phyloP scores from a whole-genome alignment of 2,329 filamentous ascomycete genomes.

The Gnomoniopsis smithogilvyi region DNA sequence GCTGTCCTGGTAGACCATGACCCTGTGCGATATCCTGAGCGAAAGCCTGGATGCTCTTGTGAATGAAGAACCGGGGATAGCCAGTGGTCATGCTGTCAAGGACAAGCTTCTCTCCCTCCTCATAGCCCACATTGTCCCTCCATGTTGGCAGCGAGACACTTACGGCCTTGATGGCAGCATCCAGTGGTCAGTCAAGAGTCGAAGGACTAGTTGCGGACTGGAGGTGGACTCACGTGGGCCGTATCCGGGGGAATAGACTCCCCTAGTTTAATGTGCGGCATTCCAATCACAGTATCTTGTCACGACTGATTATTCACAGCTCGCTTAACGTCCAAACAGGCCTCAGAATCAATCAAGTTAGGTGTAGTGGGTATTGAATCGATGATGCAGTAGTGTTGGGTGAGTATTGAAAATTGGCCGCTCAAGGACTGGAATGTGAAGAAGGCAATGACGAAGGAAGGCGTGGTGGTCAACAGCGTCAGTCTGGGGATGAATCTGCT shows the following conservation, averaged over 20 bases:
- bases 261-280: slow-evolving; percentile 55
- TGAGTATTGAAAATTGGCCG: too few species aligned
- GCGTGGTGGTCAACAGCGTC: too few species aligned
- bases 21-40: slow-evolving; percentile 63
- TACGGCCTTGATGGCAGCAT: slow-evolving; percentile 62
- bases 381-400: too few species aligned
- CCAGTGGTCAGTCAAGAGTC: not conserved
- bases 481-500: too few species aligned
- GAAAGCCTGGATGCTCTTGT: slow-evolving; percentile 75
- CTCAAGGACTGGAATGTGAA: too few species aligned
- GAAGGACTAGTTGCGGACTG: not conserved
- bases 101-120: slow-evolving; percentile 90
- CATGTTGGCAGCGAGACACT: slow-evolving; percentile 96
- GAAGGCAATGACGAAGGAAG: too few species aligned
- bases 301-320: not conserved
- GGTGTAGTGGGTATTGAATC: not conserved
- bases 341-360: not conserved
- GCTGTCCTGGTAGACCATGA: slow-evolving; percentile 59
- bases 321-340: too few species aligned
- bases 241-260: slow-evolving; percentile 76
- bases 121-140: slow-evolving; percentile 86
- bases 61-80: slow-evolving; percentile 93
- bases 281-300: slow-evolving; percentile 20
- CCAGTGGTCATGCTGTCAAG: slow-evolving; percentile 80
- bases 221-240: slow-evolving; percentile 61